Base-by-base conservation (phyloP, 2,329 filamentous ascomycete species). In the Aspergillus sp. region DNA sequence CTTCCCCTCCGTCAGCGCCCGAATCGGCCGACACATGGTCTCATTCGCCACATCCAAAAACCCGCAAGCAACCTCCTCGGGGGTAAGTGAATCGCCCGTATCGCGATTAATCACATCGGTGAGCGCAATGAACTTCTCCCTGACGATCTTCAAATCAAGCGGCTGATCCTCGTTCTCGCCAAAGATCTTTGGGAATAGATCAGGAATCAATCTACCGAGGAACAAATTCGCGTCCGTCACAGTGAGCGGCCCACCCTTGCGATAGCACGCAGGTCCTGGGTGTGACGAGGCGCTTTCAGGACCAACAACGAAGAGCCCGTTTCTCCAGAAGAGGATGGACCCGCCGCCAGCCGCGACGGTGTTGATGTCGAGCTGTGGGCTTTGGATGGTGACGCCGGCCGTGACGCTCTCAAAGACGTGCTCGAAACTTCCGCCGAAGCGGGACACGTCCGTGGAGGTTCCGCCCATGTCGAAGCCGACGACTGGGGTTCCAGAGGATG, bases 381-480 rank as follows among this genome's bases (percentile, higher is more conserved):
- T 93, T 71, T 97, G 93, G 28, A 97, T 95, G 0, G 93, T 94
- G 0, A 97, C 91, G 17, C 93, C 93, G 0, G 93, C 93, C 0
- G 92, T 96, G 0, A 92, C 96, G 0, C 93, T 96, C 77, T 96
- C 93, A 68, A 97, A 97, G 0, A 96, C 92, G 70, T 97, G 93
- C 70, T 97, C 93, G 70, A 96, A 95, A 57, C 91, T 84, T 15
- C 93, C 93, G 61, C 91, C 91, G 70, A 94, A 97, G 54, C 93
- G 84, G 38, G 91, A 96, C 7, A 97, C 75, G 75, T 97, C 93
- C 0, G 93, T 97, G 60, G 89, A 93, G 0, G 93, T 97, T 8
- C 93, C 93, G 41, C 92, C 92, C 93, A 97, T 97, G 69, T 97
- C 93, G 71, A 97, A 97, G 0, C 93, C 93, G 70, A 97, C 97